Base-by-base conservation (phyloP, 192 early-diverging fungal species). In the Gryganskiella cystojenkinii region DNA sequence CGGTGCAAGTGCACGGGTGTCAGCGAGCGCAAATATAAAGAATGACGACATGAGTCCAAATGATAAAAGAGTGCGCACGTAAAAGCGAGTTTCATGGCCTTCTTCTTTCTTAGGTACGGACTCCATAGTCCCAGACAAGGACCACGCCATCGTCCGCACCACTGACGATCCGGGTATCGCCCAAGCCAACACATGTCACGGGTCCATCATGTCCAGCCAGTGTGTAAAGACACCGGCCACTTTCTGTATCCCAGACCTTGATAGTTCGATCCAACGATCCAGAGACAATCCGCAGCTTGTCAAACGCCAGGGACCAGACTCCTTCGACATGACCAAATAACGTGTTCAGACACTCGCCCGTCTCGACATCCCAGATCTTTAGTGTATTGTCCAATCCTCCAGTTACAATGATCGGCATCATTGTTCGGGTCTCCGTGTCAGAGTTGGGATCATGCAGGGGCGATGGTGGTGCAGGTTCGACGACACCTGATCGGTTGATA, bases 301-400 rank as follows among this genome's bases (percentile, higher is more conserved):
- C 93, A 75, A 92, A 90, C 0, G 91, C 89, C n/a, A 95, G 75
- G 3, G 91, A 84, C 91, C 92, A 92, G 11, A 95, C 88, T 37
- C 93, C 94, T 56, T 95, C 92, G 9, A 87, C 81, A 59, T 95
- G 92, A 7, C 92, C 94, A 85, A 92, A 93, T 20, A 97, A 67
- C 2, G 92, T 93, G 52, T 85, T 85, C 11, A 95, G 74, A 34
- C 88, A 92, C 61, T 90, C 78, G 11, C 95, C 96, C 1, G 91
- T 89, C 47, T 90, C 87, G 19, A 94, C 82, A 57, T 95, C 92
- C 96, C 96, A 99, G n/a, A 99, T 85, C 53, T 93, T 94, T 56
- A 99, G 85, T 1, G 88, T 95, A 47, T 91, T 89, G 64, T 98
- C 98, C 8, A 94, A 81, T 15, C 90, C 91, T 10, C 94, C 94